phyloP scores from a whole-genome alignment of 352 stramenopile species.

The Phytophthora fragariaefolia region DNA sequence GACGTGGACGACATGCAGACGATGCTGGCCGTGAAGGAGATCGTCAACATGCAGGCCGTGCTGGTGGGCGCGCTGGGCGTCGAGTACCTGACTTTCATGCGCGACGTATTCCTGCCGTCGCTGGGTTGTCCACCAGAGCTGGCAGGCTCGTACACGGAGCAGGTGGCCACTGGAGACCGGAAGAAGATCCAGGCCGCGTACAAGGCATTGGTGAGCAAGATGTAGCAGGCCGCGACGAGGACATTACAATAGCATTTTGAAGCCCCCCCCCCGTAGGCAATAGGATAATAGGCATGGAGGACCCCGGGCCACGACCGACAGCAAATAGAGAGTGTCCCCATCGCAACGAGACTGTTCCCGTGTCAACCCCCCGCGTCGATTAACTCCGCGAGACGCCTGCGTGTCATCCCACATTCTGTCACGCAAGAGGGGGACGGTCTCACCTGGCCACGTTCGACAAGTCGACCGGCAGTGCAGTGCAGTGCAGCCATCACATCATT shows the following conservation, averaged over 20 bases:
- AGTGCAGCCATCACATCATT: conserved; percentile 6
- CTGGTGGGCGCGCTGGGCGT: conserved; percentile 60
- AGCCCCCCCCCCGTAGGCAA: no score
- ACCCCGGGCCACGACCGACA: conserved; percentile 12
- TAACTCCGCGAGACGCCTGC: background rate
- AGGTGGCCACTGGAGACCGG: conserved; percentile 65
- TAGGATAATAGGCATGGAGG: conserved; percentile 23
- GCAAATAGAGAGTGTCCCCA: conserved; percentile 27
- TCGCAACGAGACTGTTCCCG: no score
- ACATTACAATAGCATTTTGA: conserved; percentile 29
- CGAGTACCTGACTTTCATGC: conserved; percentile 70
- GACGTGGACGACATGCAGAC: conserved; percentile 77
- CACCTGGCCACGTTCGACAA: background rate
- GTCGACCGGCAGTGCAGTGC: no score
- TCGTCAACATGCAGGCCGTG: conserved; percentile 73
- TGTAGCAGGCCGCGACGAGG: conserved; percentile 31
- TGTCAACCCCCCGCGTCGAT: no score
- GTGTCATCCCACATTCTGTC: background rate
- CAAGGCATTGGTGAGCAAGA: conserved; percentile 66
- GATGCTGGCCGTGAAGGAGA: conserved; percentile 72
- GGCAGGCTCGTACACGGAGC: conserved; percentile 62
- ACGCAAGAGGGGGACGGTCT: background rate
- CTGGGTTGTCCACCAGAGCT: conserved; percentile 66
- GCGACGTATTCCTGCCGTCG: conserved; percentile 67
- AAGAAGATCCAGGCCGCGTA: conserved; percentile 72